Evolutionary conservation across 2,329 filamentous ascomycete genomes (phyloP).

Genomic region (Ophiostoma sp.): DNA sequence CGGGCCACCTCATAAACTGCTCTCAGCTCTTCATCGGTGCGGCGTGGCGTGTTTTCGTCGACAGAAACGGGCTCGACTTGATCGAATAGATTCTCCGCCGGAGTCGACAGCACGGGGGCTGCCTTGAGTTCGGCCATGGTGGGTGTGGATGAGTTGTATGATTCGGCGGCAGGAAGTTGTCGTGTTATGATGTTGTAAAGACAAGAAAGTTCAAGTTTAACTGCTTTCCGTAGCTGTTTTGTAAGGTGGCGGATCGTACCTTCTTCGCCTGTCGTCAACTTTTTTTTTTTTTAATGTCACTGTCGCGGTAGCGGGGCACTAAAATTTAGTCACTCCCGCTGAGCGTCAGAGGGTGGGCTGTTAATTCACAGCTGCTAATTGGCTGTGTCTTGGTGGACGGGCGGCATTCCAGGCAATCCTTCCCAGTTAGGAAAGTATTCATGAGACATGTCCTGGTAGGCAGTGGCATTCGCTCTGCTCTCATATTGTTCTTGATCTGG

Average conservation of each 20-base stretch:
- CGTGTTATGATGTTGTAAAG: not conserved
- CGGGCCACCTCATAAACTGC: constrained; percentile 82
- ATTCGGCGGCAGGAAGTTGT: not conserved
- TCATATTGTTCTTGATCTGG: not conserved
- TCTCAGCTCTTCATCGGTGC: constrained; percentile 66
- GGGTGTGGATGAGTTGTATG: not conserved
- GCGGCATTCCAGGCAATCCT: not conserved
- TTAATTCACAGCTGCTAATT: constrained; percentile 21
- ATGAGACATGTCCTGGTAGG: not conserved
- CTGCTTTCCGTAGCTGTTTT: constrained; percentile 5
- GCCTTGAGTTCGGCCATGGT: constrained; percentile 52
- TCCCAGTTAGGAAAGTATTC: constrained; percentile 17
- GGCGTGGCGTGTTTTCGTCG: constrained; percentile 36
- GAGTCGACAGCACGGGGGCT: constrained; percentile 63
- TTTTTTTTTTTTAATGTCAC: constrained; percentile 15
- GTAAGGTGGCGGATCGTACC: constrained; percentile 23
- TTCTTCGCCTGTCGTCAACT: not conserved
- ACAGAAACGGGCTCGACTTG: constrained; percentile 44
- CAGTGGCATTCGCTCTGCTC: not conserved
- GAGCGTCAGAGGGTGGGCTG: not conserved
- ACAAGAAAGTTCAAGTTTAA: constrained; percentile 8
- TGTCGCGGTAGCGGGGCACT: constrained; percentile 21
- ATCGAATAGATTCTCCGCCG: constrained; percentile 60
- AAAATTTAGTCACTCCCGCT: constrained; percentile 19
- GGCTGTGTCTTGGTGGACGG: not conserved